Base-by-base conservation (phyloP, 108 stramenopile genomes). In the Pseudonitzschia multistriata region DNA sequence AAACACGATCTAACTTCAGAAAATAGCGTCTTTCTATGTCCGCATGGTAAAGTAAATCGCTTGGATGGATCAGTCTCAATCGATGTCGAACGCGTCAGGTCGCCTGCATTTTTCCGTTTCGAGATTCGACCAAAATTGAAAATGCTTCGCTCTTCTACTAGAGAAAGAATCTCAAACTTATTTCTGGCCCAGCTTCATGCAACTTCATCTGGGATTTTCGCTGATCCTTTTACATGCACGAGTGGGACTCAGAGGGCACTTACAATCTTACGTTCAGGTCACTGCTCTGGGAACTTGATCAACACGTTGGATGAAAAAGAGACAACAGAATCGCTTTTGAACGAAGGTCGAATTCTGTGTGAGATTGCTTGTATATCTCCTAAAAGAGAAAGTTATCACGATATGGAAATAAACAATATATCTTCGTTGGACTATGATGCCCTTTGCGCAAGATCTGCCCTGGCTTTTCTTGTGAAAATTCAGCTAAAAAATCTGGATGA, bases 131-230 rank as follows among this genome's bases (percentile, higher is more conserved):
- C 21, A 7, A 17, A 53, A 17, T 17, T 53, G 25, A 53, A 53
- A 17, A 27, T 25, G 11, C 52, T 53, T 53, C 52, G 52, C 17
- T 53, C 52, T 0, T 53, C 15, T 27, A 53, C 52, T 27, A 53
- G 19, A 17, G 52, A 53, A 7, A 21, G 52, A 53, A 53, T 53
- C 7, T 10, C 52, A 25, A 2, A 17, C 25, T 27, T 53, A 53
- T 53, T 53, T 53, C 52, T 53, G 0, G 52, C 52, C 0, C 52
- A 53, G 15, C 52, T 53, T 53, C 52, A 53, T 53, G 52, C 52
- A 19, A 53, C 15, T 27, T 25, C 52, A 53, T 53, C 52, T 53
- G 25, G 52, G 7, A 53, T 53, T 1, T 53, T 53, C 52, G 52
- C 17, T 53, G 52, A 53, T 53, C 52, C 52, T 17, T 53, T 53